phyloP scores from a whole-genome alignment of 257 asterid species.

The Lycium ferocissimum region DNA sequence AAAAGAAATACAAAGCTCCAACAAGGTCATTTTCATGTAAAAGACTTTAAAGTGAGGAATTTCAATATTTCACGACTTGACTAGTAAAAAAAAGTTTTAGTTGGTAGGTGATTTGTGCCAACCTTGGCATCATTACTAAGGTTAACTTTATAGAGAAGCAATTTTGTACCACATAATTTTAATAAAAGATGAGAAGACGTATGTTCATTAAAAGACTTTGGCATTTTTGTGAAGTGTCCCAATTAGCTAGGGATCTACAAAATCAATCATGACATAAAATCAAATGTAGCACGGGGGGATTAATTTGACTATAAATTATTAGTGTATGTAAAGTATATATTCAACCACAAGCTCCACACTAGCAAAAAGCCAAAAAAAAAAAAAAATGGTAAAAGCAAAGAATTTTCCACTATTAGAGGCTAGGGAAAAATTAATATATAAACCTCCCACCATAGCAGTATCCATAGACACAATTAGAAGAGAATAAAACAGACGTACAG shows the following conservation, averaged over 20 bases:
- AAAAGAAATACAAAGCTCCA: neutral
- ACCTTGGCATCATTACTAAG: conserved; percentile 30
- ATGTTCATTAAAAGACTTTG: conserved; percentile 20
- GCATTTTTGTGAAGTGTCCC: conserved; percentile 12
- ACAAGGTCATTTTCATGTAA: conserved; percentile 37
- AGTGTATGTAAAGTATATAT: conserved; percentile 3
- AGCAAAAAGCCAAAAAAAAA: neutral
- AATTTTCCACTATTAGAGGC: conserved; percentile 24
- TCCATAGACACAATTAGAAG: neutral
- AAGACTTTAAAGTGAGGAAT: neutral
- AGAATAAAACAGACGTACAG: neutral
- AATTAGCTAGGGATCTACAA: conserved; percentile 23
- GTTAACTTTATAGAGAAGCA: conserved; percentile 31
- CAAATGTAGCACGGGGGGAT: neutral
- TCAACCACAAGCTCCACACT: conserved; percentile 23
- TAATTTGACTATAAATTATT: conserved; percentile 26
- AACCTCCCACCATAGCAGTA: neutral
- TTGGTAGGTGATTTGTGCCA: conserved; percentile 39
- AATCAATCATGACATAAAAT: conserved; percentile 10
- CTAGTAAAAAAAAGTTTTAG: conserved; percentile 2
- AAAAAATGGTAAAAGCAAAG: neutral
- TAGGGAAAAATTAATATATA: neutral
- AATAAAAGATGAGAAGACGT: conserved; percentile 5
- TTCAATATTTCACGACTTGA: conserved; percentile 25
- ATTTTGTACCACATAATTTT: conserved; percentile 13